Base-by-base conservation (phyloP, 1,284 basidiomycete species). In the Heterobasidion irregulare region DNA sequence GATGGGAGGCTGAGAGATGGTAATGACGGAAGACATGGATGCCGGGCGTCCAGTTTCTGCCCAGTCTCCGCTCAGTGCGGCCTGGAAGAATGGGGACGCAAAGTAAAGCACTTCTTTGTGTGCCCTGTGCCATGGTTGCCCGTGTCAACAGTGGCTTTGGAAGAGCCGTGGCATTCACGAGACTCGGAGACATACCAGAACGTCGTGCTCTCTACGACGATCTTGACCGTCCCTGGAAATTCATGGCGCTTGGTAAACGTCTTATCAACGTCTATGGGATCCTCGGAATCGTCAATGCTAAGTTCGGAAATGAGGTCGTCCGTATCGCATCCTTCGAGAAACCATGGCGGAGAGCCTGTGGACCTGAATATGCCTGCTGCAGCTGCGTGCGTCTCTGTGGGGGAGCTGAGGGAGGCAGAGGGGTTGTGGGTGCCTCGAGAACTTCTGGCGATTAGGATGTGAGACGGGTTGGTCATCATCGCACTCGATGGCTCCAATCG, bases 21-120 rank as follows among this genome's bases (percentile, higher is more conserved):
- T 91, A 63, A 91, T 86, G 45, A 89, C 75, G 51, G 87, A 89
- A 19, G 89, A 89, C 73, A 87, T 82, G 54, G 85, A 89, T 36
- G 76, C 78, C 15, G 84, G 86, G 50, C 86, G 74, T 16, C 82
- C 64, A 2, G 72, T 89, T 68, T 89, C 86, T 7, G 83, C 82
- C 86, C 86, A 91, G 62, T 86, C 78, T 4, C 90, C 90, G 59
- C 84, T 87, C 50, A 93, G 72, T 18, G 89, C 86, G 12, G 88
- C 88, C 67, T 91, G 85, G 65, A 93, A 93, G 74, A 93, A 93
- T 0, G 90, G 87, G 5, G 87, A 90, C 1, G 89, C 86, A 64
- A 91, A 92, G 66, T 86, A 86, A 5, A 93, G 74, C 45, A 93
- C 80, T 64, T 93, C 89, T 65, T 89, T 89, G 69, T 93, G 90